Conservation (phyloP, 192 early-diverging fungal species). For the Phlyctochytrium bullatum region DNA sequence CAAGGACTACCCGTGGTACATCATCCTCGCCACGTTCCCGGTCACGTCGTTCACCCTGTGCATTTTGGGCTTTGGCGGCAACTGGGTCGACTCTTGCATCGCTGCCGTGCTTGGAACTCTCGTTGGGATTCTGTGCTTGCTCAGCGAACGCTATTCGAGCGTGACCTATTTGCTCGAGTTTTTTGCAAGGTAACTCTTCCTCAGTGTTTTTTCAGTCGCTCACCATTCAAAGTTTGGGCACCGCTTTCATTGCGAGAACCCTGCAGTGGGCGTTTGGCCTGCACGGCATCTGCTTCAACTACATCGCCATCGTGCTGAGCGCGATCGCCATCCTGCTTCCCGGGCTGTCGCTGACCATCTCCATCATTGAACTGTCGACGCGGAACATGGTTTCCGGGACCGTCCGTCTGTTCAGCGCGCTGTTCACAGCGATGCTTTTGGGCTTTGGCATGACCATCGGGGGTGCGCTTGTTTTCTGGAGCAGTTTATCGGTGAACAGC, state of each 20-base stretch:
- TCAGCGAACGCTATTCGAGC: constrained; percentile 15
- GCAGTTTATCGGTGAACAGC: background rate
- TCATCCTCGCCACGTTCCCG: constrained; percentile 32
- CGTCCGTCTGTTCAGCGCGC: constrained; percentile 75
- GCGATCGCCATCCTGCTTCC: constrained; percentile 41
- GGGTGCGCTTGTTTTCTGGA: constrained; percentile 15
- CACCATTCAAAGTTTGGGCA: background rate
- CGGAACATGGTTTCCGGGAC: constrained; percentile 86
- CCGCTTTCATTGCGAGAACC: constrained; percentile 23
- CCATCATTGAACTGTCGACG: constrained; percentile 84
- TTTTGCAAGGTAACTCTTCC: constrained; percentile 25
- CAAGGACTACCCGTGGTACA: constrained; percentile 14
- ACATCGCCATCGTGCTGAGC: constrained; percentile 28
- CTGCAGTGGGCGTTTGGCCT: constrained; percentile 5
- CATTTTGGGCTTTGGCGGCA: constrained; percentile 37
- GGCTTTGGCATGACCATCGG: constrained; percentile 41
- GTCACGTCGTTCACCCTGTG: constrained; percentile 26
- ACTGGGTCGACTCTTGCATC: constrained; percentile 38
- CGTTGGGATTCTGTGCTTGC: constrained; percentile 24
- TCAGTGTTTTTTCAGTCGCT: too few species aligned
- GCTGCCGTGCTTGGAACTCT: constrained; percentile 31
- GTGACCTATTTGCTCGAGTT: constrained; percentile 45
- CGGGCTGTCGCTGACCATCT: constrained; percentile 76
- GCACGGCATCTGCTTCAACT: constrained; percentile 14
- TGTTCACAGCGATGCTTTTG: constrained; percentile 72